phyloP scores from a whole-genome alignment of 2,329 filamentous ascomycete species.

The Aureobasidium sp. region DNA sequence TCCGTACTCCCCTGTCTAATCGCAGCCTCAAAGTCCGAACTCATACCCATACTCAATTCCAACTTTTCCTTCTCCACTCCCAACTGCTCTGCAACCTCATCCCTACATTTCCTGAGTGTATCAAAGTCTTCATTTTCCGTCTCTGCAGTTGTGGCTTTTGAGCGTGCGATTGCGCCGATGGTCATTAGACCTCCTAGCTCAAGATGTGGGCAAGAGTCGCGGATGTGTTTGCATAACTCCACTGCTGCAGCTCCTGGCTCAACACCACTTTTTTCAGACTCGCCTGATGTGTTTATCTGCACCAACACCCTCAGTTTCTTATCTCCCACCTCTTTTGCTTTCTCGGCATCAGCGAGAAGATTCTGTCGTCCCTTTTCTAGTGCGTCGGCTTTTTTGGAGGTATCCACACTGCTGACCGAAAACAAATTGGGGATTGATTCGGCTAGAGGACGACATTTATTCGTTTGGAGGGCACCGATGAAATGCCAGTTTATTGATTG shows the following conservation, averaged over 20 bases:
- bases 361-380: slow-evolving; percentile 68
- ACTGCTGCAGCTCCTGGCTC: slow-evolving; percentile 52
- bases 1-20: slow-evolving; percentile 76
- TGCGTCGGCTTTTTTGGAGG: slow-evolving; percentile 73
- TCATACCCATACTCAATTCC: slow-evolving; percentile 97
- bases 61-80: slow-evolving; percentile 48
- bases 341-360: slow-evolving; percentile 32
- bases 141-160: slow-evolving; percentile 59
- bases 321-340: slow-evolving; percentile 18
- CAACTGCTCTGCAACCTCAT: slow-evolving; percentile 58
- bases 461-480: slow-evolving; percentile 88
- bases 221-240: slow-evolving; percentile 61
- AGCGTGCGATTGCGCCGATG: slow-evolving; percentile 87
- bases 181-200: slow-evolving; percentile 85
- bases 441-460: slow-evolving; percentile 82
- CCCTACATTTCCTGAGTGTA: slow-evolving; percentile 57
- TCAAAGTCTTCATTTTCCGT: slow-evolving; percentile 90
- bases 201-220: slow-evolving; percentile 63
- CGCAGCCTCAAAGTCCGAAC: slow-evolving; percentile 86
- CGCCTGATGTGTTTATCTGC: slow-evolving; percentile 91
- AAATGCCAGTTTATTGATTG: slow-evolving; percentile 83
- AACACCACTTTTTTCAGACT: slow-evolving; percentile 76
- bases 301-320: slow-evolving; percentile 64
- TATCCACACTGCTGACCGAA: slow-evolving; percentile 87
- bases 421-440: slow-evolving; percentile 78